A percentile compares a stretch with the other conserved stretches of the same genome.
These are phyloP conservation scores for Metschnikowia amazonensis DNA, from an alignment of 805 yeast genomes.

Conservation along the genomic window DNA sequence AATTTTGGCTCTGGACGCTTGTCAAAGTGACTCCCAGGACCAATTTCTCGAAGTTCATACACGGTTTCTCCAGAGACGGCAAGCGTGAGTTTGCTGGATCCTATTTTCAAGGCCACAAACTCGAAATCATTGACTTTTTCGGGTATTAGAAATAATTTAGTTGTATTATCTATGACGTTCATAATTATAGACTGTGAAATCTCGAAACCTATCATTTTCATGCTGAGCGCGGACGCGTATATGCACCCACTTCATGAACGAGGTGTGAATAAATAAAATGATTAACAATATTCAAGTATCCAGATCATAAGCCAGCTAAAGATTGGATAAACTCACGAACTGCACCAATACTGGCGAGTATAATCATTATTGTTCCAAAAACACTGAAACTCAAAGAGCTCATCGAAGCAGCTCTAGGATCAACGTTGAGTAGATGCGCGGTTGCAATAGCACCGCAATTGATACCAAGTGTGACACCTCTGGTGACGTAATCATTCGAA, in stretches of 20 bases:
- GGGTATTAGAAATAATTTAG: slow-evolving; percentile 16
- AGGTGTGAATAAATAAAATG: background rate
- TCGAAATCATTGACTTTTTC: slow-evolving; percentile 1
- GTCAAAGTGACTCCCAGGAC: slow-evolving; percentile 14
- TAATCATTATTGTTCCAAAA: slow-evolving; percentile 70
- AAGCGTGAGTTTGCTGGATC: slow-evolving; percentile 3
- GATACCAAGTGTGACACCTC: slow-evolving; percentile 74
- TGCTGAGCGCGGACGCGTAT: background rate
- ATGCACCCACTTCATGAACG: background rate
- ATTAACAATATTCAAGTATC: background rate
- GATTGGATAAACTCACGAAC: slow-evolving; percentile 37
- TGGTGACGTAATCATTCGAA: slow-evolving; percentile 62
- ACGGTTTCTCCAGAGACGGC: slow-evolving; percentile 8
- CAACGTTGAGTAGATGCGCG: slow-evolving; percentile 63
- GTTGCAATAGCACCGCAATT: slow-evolving; percentile 84
- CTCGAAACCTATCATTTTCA: background rate
- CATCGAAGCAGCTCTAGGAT: slow-evolving; percentile 80
- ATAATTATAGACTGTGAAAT: background rate
- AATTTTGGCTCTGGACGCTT: slow-evolving; percentile 15
- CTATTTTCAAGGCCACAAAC: slow-evolving; percentile 4
- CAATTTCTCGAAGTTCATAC: slow-evolving; percentile 17
- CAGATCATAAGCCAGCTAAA: slow-evolving; percentile 42
- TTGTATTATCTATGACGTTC: slow-evolving; percentile 4
- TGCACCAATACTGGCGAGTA: slow-evolving; percentile 55
- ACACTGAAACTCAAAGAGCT: slow-evolving; percentile 66